Conservation (phyloP, 1,284 basidiomycete genomes). For the Ceratobasidium sp. region DNA sequence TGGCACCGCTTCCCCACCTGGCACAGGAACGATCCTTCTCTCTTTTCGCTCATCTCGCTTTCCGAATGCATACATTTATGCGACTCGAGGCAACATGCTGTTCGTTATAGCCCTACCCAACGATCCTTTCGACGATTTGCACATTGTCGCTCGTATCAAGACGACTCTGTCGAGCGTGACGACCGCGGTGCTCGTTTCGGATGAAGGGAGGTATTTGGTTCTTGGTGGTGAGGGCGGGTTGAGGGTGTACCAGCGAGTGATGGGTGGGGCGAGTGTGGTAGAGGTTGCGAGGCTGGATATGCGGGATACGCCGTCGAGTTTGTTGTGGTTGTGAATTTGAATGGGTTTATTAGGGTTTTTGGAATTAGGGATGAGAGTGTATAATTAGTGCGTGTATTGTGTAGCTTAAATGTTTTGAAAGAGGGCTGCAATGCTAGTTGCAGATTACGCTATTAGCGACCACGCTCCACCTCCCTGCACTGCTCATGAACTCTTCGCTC, state of each 20-base stretch:
- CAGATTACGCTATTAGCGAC: too few relatives aligned
- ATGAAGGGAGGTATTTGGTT: conserved; percentile 1
- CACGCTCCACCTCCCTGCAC: too few relatives aligned
- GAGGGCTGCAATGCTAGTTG: too few relatives aligned
- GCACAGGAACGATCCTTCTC: background rate
- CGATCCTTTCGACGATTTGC: background rate
- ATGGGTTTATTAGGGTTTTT: conserved; percentile 6
- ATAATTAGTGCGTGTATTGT: too few relatives aligned
- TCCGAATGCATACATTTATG: conserved; percentile 11
- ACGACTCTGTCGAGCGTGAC: background rate
- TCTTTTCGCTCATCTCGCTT: conserved; percentile 6
- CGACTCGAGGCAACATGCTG: background rate
- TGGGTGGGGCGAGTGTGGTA: conserved; percentile 4
- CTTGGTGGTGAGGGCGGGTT: conserved; percentile 12
- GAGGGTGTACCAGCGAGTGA: background rate
- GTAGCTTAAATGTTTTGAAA: too few relatives aligned
- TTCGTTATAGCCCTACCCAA: conserved; percentile 8
- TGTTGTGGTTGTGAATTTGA: conserved; percentile 1
- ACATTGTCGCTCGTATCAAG: conserved; percentile 2
- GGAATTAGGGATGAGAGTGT: background rate
- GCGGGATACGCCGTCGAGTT: background rate
- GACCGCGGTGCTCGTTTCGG: background rate
- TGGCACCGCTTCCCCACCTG: background rate
- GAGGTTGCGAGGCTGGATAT: conserved; percentile 7
- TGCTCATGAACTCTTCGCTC: too few relatives aligned